Percentiles rank a stretch among this genome's conserved stretches.
Conservation (phyloP, 495 filamentous ascomycete species). For the Trypethelium eluteriae region DNA sequence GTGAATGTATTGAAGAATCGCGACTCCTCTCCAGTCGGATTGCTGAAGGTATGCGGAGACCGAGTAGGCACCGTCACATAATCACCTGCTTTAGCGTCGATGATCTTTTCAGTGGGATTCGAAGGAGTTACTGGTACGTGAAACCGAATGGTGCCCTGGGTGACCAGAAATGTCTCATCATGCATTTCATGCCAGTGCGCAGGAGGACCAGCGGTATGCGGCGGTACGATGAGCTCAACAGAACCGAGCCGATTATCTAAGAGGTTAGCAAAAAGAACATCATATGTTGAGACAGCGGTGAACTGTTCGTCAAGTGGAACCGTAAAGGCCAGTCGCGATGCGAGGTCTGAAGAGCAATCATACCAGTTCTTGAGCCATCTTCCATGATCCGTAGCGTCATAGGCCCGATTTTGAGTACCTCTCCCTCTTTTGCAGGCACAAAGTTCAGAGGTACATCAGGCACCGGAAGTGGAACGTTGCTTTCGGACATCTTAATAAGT, state of each 20-base stretch:
- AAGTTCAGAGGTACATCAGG: conserved; percentile 36
- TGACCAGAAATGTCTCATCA: conserved; percentile 50
- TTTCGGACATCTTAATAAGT: neutral
- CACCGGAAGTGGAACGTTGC: conserved; percentile 12
- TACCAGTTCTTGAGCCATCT: conserved; percentile 39
- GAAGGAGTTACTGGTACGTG: conserved; percentile 35
- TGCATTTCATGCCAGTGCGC: conserved; percentile 46
- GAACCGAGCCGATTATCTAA: conserved; percentile 44
- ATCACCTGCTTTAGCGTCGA: conserved; percentile 45
- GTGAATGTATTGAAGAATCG: conserved; percentile 51
- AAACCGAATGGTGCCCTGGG: conserved; percentile 40
- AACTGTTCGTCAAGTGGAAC: too few relatives aligned
- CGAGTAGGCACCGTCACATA: conserved; percentile 46
- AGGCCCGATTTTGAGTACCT: conserved; percentile 35
- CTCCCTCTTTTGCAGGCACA: conserved; percentile 34
- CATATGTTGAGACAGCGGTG: neutral
- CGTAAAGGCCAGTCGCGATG: too few relatives aligned
- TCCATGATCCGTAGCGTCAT: conserved; percentile 42
- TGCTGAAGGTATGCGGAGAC: conserved; percentile 48
- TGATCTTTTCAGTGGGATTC: conserved; percentile 25
- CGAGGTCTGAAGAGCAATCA: neutral
- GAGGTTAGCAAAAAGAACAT: neutral
- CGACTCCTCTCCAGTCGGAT: conserved; percentile 46
- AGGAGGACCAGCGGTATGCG: conserved; percentile 42
- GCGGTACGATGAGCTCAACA: conserved; percentile 42